A percentile compares a stretch with the other conserved stretches of the same genome.
Conservation (phyloP, 2,329 filamentous ascomycete genomes). For the Lasiodiplodia theobromae region DNA sequence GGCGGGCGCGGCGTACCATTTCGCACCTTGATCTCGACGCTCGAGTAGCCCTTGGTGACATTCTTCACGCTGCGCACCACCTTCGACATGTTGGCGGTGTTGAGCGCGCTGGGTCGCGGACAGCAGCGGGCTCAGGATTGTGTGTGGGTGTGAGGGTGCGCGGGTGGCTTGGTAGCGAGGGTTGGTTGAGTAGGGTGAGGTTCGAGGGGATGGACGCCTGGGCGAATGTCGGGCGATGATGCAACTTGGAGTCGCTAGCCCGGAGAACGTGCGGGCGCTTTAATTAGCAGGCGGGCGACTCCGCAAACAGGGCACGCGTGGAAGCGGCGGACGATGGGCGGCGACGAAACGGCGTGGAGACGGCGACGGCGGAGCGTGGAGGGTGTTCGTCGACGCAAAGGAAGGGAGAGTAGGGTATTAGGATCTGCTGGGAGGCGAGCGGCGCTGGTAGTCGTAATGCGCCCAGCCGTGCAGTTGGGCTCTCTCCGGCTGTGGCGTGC, state of each 20-base stretch:
- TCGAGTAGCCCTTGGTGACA: slow-evolving; percentile 98
- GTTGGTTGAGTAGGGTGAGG: slow-evolving; percentile 24
- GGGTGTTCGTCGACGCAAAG: neutral
- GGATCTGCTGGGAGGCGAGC: slow-evolving; percentile 26
- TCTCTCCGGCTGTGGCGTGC: slow-evolving; percentile 24
- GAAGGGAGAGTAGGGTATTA: slow-evolving; percentile 6
- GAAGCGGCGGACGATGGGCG: slow-evolving; percentile 5
- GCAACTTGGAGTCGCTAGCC: slow-evolving; percentile 33
- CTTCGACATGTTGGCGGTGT: slow-evolving; percentile 77
- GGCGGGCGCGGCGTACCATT: slow-evolving; percentile 39
- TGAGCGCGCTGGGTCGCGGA: slow-evolving; percentile 20
- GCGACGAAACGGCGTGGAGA: neutral
- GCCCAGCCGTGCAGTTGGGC: slow-evolving; percentile 26
- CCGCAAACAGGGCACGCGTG: slow-evolving; percentile 21
- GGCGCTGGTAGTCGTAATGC: slow-evolving; percentile 24
- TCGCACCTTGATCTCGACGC: slow-evolving; percentile 90
- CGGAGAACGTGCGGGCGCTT: slow-evolving; percentile 26
- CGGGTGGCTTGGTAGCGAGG: slow-evolving; percentile 7
- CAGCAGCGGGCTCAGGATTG: slow-evolving; percentile 9
- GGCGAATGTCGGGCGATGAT: slow-evolving; percentile 35
- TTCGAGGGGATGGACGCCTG: slow-evolving; percentile 33
- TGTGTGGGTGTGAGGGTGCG: slow-evolving; percentile 3
- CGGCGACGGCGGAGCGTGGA: neutral
- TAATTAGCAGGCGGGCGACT: slow-evolving; percentile 27
- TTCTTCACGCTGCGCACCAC: slow-evolving; percentile 98